Evolutionary conservation across 31 red algal species (phyloP).

Genomic region (Asparagopsis taxiformis): DNA sequence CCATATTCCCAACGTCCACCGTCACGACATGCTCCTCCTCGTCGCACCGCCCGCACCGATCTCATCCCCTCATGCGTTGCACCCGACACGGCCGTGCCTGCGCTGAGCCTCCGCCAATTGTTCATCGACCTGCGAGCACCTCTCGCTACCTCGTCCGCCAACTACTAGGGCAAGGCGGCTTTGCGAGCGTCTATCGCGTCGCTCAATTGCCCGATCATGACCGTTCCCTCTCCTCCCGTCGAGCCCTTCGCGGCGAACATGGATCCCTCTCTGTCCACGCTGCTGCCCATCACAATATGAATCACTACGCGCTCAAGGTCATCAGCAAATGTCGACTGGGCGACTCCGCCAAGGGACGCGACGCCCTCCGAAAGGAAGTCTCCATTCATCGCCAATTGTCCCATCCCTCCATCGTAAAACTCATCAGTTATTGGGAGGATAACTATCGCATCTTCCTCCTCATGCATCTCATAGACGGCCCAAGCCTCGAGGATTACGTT

Average conservation of each 20-base stretch:
- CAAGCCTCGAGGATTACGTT: conserved; percentile 37
- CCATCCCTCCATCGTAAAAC: conserved; percentile 49
- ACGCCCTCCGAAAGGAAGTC: conserved; percentile 49
- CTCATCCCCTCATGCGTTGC: conserved; percentile 30
- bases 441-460: conserved; percentile 48
- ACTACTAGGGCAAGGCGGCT: conserved; percentile 32
- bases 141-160: conserved; percentile 6
- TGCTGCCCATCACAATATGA: not conserved
- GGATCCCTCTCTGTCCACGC: not conserved
- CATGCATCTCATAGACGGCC: conserved; percentile 49
- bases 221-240: not conserved
- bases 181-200: conserved; percentile 43
- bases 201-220: not conserved
- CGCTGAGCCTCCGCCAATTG: conserved; percentile 26
- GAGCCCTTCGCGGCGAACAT: not conserved
- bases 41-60: too few relatives aligned
- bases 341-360: not conserved
- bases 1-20: too few relatives aligned
- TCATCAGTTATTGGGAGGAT: conserved; percentile 36
- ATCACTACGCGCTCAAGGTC: conserved; percentile 33
- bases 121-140: conserved; percentile 5
- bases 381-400: conserved; percentile 39
- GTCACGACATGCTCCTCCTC: too few relatives aligned
- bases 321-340: conserved; percentile 48
- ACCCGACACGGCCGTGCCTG: conserved; percentile 38